phyloP scores from a whole-genome alignment of 768 basidiomycete species.

The Tulasnella calospora region DNA sequence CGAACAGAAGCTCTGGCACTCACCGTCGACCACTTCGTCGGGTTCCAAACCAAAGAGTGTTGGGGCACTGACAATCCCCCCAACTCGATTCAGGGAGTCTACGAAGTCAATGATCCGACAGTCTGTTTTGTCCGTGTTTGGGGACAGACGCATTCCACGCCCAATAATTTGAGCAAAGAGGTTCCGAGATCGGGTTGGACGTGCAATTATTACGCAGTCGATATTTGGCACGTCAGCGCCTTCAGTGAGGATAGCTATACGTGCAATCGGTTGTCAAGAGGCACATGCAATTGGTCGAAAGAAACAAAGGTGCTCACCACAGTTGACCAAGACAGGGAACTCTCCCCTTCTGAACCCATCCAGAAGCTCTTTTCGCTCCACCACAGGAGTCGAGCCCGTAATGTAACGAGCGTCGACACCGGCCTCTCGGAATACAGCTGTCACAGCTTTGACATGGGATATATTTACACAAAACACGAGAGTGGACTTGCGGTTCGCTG shows the following conservation, averaged over 20 bases:
- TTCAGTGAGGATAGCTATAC: constrained; percentile 78
- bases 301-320: constrained; percentile 48
- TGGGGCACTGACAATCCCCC: constrained; percentile 71
- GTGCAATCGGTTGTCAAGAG: background rate
- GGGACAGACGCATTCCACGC: constrained; percentile 82
- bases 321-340: constrained; percentile 87
- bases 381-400: constrained; percentile 58
- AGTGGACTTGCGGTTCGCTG: constrained; percentile 71
- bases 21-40: constrained; percentile 61
- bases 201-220: constrained; percentile 81
- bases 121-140: constrained; percentile 70
- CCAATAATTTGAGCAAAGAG: constrained; percentile 95
- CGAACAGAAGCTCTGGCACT: constrained; percentile 19
- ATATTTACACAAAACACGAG: constrained; percentile 89
- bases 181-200: constrained; percentile 85
- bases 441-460: constrained; percentile 70
- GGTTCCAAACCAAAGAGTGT: constrained; percentile 83
- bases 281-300: background rate
- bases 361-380: constrained; percentile 61
- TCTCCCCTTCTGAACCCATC: constrained; percentile 60
- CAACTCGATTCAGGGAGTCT: constrained; percentile 61
- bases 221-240: constrained; percentile 93
- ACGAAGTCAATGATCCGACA: constrained; percentile 91
- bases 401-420: constrained; percentile 85
- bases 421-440: constrained; percentile 60